Conservation (phyloP, 139 green algal species). For the Dunaliella sp. region DNA sequence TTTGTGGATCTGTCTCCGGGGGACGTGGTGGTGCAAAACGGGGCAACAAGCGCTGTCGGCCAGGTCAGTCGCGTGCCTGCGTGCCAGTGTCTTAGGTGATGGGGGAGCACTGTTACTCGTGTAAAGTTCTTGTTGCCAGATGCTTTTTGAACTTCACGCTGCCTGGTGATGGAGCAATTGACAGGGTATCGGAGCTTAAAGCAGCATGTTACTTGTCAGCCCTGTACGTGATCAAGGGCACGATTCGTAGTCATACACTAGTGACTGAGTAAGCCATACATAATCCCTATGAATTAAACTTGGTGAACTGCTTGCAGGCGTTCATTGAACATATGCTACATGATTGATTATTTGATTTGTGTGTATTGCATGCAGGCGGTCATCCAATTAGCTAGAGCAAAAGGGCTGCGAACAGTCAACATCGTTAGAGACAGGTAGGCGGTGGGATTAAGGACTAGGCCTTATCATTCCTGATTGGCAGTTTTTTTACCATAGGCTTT, state of each 20-base stretch:
- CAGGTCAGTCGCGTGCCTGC: slow-evolving; percentile 40
- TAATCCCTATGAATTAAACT: neutral
- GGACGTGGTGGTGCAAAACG: slow-evolving; percentile 91
- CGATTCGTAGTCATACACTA: neutral
- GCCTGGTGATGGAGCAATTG: too few species aligned
- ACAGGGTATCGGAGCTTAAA: too few species aligned
- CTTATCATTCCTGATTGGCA: too few species aligned
- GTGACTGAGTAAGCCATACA: neutral
- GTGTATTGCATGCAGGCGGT: slow-evolving; percentile 61
- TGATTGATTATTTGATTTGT: neutral
- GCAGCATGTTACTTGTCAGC: too few species aligned
- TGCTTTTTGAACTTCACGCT: too few species aligned
- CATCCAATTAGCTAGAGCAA: slow-evolving; percentile 74
- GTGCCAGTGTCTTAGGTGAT: too few species aligned
- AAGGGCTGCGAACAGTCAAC: slow-evolving; percentile 83
- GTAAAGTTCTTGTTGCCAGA: too few species aligned
- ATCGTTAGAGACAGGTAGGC: slow-evolving; percentile 73
- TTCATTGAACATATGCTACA: neutral
- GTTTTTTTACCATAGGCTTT: too few species aligned
- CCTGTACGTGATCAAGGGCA: too few species aligned
- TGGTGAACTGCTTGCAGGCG: neutral
- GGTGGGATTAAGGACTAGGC: too few species aligned
- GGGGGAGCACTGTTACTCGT: too few species aligned
- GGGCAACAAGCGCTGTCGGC: slow-evolving; percentile 79
- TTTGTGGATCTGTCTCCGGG: slow-evolving; percentile 77